Evolutionary conservation across 2,329 filamentous ascomycete species (phyloP).

Genomic region (Cercospora zeae-maydis): DNA sequence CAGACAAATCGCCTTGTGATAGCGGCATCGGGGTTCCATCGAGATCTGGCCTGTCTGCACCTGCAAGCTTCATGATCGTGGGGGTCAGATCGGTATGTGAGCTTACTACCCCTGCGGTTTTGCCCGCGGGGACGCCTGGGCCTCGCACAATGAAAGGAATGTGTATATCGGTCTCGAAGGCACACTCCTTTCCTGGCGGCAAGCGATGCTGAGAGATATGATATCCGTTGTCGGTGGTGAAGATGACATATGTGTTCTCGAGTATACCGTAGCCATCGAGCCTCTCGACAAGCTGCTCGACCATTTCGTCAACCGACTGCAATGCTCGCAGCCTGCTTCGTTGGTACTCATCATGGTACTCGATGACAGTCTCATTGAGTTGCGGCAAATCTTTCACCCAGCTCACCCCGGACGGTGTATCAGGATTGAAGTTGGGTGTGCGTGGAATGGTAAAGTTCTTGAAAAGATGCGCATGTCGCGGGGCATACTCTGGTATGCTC

Average conservation of each 20-base stretch:
- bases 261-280: constrained; percentile 45
- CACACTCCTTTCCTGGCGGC: constrained; percentile 39
- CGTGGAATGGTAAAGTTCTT: constrained; percentile 58
- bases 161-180: constrained; percentile 40
- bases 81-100: constrained; percentile 41
- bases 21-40: constrained; percentile 38
- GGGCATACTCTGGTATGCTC: constrained; percentile 24
- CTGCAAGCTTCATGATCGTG: constrained; percentile 37
- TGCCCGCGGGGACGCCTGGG: constrained; percentile 33
- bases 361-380: constrained; percentile 47
- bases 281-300: constrained; percentile 45
- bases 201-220: constrained; percentile 41
- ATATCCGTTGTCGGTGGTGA: constrained; percentile 41
- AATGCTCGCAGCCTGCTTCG: constrained; percentile 49
- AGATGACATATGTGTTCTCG: constrained; percentile 48
- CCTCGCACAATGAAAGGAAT: constrained; percentile 40
- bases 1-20: constrained; percentile 20
- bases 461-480: constrained; percentile 61
- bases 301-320: constrained; percentile 55
- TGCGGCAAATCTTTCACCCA: constrained; percentile 46
- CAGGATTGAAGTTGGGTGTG: constrained; percentile 63
- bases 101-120: constrained; percentile 34
- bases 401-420: constrained; percentile 43
- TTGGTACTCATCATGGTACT: constrained; percentile 54
- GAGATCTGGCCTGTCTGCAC: constrained; percentile 33